Evolutionary conservation across 2,329 filamentous ascomycete species (phyloP).

Genomic region (Didymosphaeria variabile): DNA sequence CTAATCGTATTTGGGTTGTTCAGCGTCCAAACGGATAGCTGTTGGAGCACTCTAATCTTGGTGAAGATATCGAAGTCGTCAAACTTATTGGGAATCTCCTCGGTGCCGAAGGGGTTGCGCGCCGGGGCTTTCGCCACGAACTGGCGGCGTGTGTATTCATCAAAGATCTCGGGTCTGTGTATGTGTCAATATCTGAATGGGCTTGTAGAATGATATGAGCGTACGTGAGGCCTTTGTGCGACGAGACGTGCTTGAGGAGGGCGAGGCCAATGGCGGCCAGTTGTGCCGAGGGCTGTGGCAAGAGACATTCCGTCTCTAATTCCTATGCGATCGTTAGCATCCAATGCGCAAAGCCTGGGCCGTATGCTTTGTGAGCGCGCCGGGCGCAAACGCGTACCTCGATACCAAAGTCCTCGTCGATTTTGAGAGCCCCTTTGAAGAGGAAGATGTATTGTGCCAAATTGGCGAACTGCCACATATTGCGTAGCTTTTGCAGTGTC

Average conservation of each 20-base stretch:
- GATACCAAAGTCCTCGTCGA: slow-evolving; percentile 87
- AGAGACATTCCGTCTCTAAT: slow-evolving; percentile 87
- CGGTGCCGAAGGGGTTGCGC: slow-evolving; percentile 84
- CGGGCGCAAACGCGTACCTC: slow-evolving; percentile 70
- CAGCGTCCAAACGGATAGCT: slow-evolving; percentile 89
- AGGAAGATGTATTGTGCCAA: slow-evolving; percentile 92
- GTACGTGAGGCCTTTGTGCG: slow-evolving; percentile 90
- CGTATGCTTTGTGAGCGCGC: slow-evolving; percentile 10
- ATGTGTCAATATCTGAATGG: slow-evolving; percentile 25
- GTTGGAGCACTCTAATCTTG: slow-evolving; percentile 85
- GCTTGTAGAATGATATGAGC: slow-evolving; percentile 48
- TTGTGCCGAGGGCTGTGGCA: slow-evolving; percentile 73
- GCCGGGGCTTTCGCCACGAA: slow-evolving; percentile 82
- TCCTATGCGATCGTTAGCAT: slow-evolving; percentile 66
- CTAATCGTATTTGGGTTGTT: slow-evolving; percentile 86
- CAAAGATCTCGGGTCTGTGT: slow-evolving; percentile 81
- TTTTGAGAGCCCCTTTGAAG: slow-evolving; percentile 89
- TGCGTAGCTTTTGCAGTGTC: slow-evolving; percentile 74
- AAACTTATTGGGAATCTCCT: slow-evolving; percentile 77
- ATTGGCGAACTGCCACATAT: slow-evolving; percentile 96
- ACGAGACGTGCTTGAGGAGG: slow-evolving; percentile 91
- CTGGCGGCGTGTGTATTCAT: slow-evolving; percentile 91
- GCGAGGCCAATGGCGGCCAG: slow-evolving; percentile 84
- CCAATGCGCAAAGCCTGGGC: slow-evolving; percentile 22
- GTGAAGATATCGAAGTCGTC: slow-evolving; percentile 81